Evolutionary conservation across 306 rosid genomes (phyloP).

Genomic region (Sicyos baderoa): DNA sequence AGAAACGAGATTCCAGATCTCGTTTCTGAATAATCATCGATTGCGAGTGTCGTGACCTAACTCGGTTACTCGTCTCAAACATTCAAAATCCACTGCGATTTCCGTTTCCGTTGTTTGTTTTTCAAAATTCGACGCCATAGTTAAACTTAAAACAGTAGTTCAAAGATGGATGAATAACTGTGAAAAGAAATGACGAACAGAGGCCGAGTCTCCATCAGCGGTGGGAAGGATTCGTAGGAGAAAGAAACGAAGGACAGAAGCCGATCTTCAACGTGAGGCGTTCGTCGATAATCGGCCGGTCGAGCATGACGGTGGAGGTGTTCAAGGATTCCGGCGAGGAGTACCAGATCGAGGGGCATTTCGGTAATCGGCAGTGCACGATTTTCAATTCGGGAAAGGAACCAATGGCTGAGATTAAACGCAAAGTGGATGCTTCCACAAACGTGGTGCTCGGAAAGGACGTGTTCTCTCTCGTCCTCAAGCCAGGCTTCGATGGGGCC

Average conservation of each 20-base stretch:
- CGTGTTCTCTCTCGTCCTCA: conserved; percentile 69
- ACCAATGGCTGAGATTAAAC: conserved; percentile 72
- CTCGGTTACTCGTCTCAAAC: not conserved
- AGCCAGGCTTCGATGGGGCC: conserved; percentile 74
- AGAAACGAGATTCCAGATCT: not conserved
- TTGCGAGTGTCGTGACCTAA: not conserved
- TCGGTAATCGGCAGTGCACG: conserved; percentile 55
- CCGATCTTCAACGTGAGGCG: conserved; percentile 71
- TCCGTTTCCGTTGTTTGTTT: not conserved
- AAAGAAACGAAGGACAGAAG: conserved; percentile 62
- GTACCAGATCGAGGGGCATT: conserved; percentile 75
- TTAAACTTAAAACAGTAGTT: not conserved
- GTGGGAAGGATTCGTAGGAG: conserved; percentile 89
- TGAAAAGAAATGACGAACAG: conserved; percentile 25
- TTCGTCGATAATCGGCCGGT: conserved; percentile 79
- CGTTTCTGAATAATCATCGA: not conserved
- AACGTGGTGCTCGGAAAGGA: conserved; percentile 77
- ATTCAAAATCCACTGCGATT: not conserved
- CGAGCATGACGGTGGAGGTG: conserved; percentile 60
- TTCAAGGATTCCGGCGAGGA: conserved; percentile 36
- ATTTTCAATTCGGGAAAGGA: conserved; percentile 33
- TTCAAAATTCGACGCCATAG: not conserved
- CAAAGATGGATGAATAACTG: not conserved
- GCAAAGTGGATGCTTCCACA: conserved; percentile 78
- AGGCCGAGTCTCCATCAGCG: conserved; percentile 85